Conservation (phyloP, 805 yeast genomes). For the Monosporozyma aerobia region DNA sequence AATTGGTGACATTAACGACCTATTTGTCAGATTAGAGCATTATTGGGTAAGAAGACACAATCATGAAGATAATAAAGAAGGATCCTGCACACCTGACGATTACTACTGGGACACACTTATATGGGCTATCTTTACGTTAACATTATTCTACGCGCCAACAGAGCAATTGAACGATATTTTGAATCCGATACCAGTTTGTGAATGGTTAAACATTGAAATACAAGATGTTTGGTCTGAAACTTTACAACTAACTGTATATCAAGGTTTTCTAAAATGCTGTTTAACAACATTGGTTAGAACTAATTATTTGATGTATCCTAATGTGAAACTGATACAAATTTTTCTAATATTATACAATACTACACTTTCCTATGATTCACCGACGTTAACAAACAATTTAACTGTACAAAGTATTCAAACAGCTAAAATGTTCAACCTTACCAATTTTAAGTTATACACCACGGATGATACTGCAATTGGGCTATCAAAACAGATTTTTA, state of each 20-base stretch:
- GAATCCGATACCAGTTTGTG: constrained; percentile 4
- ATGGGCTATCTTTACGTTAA: constrained; percentile 23
- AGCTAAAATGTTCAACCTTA: constrained; percentile 18
- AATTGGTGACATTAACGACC: constrained; percentile 25
- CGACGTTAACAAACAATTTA: constrained; percentile 12
- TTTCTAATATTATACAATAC: constrained; percentile 23
- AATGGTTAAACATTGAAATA: constrained; percentile 5
- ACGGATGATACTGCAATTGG: constrained; percentile 18
- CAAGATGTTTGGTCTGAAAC: constrained; percentile 11
- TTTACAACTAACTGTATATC: constrained; percentile 9
- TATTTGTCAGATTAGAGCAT: constrained; percentile 17
- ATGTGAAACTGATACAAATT: constrained; percentile 21
- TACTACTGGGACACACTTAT: constrained; percentile 22
- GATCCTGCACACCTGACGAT: constrained; percentile 8
- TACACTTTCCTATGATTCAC: constrained; percentile 10
- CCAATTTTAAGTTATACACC: constrained; percentile 15
- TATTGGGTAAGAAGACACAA: constrained; percentile 19
- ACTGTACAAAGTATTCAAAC: constrained; percentile 19
- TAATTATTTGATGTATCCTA: constrained; percentile 18
- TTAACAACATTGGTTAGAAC: constrained; percentile 13
- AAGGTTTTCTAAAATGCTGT: constrained; percentile 11
- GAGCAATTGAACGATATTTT: constrained; percentile 9
- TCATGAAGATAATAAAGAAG: not conserved
- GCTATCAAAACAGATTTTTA: constrained; percentile 16
- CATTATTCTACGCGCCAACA: constrained; percentile 24